phyloP scores from a whole-genome alignment of 78 protist species.

The Dictyostelium purpureum region DNA sequence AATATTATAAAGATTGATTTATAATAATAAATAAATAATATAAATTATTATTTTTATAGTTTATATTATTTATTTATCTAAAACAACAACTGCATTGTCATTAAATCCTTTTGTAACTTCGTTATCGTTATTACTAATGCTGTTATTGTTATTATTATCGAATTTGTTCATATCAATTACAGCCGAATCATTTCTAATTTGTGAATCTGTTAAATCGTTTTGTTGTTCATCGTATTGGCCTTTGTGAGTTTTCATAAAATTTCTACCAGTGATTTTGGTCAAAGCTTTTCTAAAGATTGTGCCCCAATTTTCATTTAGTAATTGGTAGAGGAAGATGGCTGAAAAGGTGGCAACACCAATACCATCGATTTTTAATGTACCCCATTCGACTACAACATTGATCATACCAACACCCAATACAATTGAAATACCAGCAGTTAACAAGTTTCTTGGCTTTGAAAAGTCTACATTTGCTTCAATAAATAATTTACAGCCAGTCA shows the following conservation, averaged over 20 bases:
- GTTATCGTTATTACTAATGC: too few species aligned
- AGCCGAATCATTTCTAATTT: too few species aligned
- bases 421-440: conserved; percentile 33
- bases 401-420: conserved; percentile 41
- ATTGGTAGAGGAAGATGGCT: conserved; percentile 11
- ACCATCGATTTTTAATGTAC: conserved; percentile 19
- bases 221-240: too few species aligned
- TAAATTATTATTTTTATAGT: too few species aligned
- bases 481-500: conserved; percentile 26
- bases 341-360: conserved; percentile 30
- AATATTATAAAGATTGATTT: too few species aligned
- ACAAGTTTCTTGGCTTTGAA: neutral
- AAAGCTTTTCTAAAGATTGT: neutral
- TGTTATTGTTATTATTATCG: too few species aligned
- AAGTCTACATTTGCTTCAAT: conserved; percentile 12
- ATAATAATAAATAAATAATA: too few species aligned
- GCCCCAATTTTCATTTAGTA: conserved; percentile 36
- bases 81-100: too few species aligned
- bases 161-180: too few species aligned
- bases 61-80: too few species aligned
- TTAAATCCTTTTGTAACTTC: too few species aligned
- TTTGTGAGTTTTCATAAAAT: neutral
- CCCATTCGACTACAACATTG: conserved; percentile 5
- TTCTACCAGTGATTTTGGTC: neutral
- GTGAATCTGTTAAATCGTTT: too few species aligned